Conservation (phyloP, 1,139 yeast species). For the Saccharomycopsis crataegensis region DNA sequence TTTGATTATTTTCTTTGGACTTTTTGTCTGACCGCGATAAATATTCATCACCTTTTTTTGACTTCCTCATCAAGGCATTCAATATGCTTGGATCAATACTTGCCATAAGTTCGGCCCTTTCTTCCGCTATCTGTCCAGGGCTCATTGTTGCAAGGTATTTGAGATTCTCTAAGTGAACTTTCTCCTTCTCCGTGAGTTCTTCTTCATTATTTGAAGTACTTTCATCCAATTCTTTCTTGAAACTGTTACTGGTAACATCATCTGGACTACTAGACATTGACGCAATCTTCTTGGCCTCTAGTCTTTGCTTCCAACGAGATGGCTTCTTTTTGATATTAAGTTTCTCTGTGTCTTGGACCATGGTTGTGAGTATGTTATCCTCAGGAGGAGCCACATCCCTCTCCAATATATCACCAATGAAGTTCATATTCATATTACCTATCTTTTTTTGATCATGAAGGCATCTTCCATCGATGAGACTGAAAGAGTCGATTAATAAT, state of each 20-base stretch:
- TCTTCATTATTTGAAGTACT: constrained; percentile 12
- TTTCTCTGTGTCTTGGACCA: neutral
- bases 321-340: constrained; percentile 15
- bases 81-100: constrained; percentile 65
- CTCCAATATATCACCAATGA: constrained; percentile 19
- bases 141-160: constrained; percentile 57
- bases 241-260: neutral
- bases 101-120: constrained; percentile 58
- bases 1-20: constrained; percentile 5
- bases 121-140: constrained; percentile 54
- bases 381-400: constrained; percentile 9
- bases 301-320: constrained; percentile 17
- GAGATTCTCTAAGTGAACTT: constrained; percentile 71
- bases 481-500: too few species aligned
- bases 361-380: neutral
- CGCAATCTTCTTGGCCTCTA: constrained; percentile 14
- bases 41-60: constrained; percentile 32
- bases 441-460: neutral
- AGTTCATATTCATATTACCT: constrained; percentile 15
- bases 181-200: constrained; percentile 50
- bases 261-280: constrained; percentile 1
- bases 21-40: constrained; percentile 15
- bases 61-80: constrained; percentile 42
- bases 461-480: too few species aligned
- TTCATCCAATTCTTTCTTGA: constrained; percentile 1